A percentile compares a stretch with the other conserved stretches of the same genome.
Conservation (phyloP, 1,139 yeast species). For the Zygosaccharomyces sapae region DNA sequence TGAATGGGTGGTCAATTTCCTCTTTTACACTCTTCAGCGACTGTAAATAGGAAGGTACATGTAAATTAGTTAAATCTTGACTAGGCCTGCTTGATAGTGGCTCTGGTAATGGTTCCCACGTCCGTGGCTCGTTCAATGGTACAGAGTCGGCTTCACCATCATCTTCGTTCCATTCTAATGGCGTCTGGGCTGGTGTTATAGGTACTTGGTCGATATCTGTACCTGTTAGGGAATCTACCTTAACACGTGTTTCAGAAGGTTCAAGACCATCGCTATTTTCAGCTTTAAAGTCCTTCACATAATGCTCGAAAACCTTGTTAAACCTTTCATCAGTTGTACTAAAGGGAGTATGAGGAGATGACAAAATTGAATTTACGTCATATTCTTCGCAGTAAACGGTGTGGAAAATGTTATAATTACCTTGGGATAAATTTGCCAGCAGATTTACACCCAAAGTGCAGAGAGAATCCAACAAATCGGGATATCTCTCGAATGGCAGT, state of each 20-base stretch:
- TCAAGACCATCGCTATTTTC: conserved; percentile 15
- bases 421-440: conserved; percentile 41
- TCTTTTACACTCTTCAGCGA: conserved; percentile 51
- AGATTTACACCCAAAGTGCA: conserved; percentile 51
- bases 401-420: conserved; percentile 3
- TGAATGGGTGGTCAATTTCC: conserved; percentile 63
- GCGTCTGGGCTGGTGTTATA: conserved; percentile 37
- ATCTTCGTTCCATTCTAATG: conserved; percentile 13
- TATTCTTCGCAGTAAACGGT: conserved; percentile 21
- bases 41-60: conserved; percentile 46
- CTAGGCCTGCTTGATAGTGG: conserved; percentile 18
- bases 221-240: conserved; percentile 74
- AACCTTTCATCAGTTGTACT: conserved; percentile 37
- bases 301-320: conserved; percentile 54
- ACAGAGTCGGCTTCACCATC: conserved; percentile 9
- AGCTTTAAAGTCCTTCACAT: conserved; percentile 31
- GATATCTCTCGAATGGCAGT: conserved; percentile 60
- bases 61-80: conserved; percentile 24
- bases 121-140: background rate
- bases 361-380: conserved; percentile 19
- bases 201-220: conserved; percentile 37
- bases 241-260: conserved; percentile 35
- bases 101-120: conserved; percentile 28
- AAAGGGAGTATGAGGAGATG: conserved; percentile 14
- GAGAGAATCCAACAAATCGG: conserved; percentile 60